Conservation (phyloP, 2,329 filamentous ascomycete genomes). For the Colletotrichum sp. region DNA sequence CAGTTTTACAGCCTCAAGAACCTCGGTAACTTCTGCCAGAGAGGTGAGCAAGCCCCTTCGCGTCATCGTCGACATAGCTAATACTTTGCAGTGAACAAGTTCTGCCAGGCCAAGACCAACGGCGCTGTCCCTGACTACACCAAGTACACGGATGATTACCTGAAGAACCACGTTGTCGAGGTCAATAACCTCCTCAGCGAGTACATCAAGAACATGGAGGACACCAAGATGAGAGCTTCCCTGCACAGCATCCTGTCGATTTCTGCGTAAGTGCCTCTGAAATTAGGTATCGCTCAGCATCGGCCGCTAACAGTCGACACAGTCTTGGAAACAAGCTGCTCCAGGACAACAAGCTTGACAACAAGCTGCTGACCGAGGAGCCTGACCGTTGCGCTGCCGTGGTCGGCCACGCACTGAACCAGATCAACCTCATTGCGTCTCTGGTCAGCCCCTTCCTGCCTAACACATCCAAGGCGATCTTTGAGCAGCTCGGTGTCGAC, state of each 20-base stretch:
- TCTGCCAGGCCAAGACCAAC: conserved; percentile 77
- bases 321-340: conserved; percentile 53
- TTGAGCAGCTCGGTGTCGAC: conserved; percentile 72
- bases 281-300: neutral
- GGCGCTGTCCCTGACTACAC: conserved; percentile 69
- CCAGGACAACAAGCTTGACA: conserved; percentile 59
- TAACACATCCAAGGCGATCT: conserved; percentile 75
- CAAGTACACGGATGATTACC: conserved; percentile 59
- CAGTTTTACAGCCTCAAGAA: conserved; percentile 56
- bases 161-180: conserved; percentile 62
- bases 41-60: conserved; percentile 29
- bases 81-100: conserved; percentile 58
- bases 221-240: conserved; percentile 72
- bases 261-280: conserved; percentile 46
- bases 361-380: conserved; percentile 58
- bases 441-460: conserved; percentile 87
- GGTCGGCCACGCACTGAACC: conserved; percentile 83
- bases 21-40: conserved; percentile 77
- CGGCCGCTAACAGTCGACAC: neutral
- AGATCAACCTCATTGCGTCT: conserved; percentile 80
- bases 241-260: conserved; percentile 70
- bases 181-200: conserved; percentile 69
- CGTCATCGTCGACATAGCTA: neutral
- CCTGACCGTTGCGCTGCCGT: conserved; percentile 60
- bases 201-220: conserved; percentile 73